Percentiles rank a stretch among this genome's conserved stretches.
phyloP scores from a whole-genome alignment of 805 yeast species.

The Metschnikowia baotianmanensis region DNA sequence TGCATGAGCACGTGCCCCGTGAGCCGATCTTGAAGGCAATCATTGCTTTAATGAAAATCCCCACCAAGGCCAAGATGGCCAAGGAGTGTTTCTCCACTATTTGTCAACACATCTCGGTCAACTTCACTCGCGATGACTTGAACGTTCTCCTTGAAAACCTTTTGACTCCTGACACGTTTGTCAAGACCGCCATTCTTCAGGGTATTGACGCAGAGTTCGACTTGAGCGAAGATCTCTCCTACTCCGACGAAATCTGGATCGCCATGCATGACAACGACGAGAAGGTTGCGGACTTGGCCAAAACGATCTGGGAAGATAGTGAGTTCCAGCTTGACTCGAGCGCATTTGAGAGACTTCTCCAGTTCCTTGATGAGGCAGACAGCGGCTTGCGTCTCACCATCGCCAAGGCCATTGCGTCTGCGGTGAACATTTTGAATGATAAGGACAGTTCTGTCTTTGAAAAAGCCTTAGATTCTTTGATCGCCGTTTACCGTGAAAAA shows the following conservation, averaged over 20 bases:
- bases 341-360: constrained; percentile 47
- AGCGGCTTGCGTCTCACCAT: constrained; percentile 70
- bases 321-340: constrained; percentile 45
- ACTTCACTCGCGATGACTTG: constrained; percentile 57
- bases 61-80: constrained; percentile 75
- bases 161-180: constrained; percentile 64
- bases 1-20: constrained; percentile 68
- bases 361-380: constrained; percentile 52
- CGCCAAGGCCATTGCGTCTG: constrained; percentile 67
- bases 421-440: constrained; percentile 38
- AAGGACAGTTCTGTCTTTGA: constrained; percentile 24
- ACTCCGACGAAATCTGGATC: constrained; percentile 73
- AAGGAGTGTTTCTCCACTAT: constrained; percentile 80
- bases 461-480: constrained; percentile 41
- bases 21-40: constrained; percentile 58
- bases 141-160: constrained; percentile 52
- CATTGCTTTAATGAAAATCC: constrained; percentile 63
- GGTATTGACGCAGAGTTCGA: constrained; percentile 82
- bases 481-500: constrained; percentile 56
- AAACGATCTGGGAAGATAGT: constrained; percentile 84
- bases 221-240: constrained; percentile 45
- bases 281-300: constrained; percentile 60
- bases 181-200: constrained; percentile 77
- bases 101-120: constrained; percentile 71
- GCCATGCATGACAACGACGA: constrained; percentile 71